Base-by-base conservation (phyloP, 2,329 filamentous ascomycete genomes). In the Sphaerulina vaccinii region DNA sequence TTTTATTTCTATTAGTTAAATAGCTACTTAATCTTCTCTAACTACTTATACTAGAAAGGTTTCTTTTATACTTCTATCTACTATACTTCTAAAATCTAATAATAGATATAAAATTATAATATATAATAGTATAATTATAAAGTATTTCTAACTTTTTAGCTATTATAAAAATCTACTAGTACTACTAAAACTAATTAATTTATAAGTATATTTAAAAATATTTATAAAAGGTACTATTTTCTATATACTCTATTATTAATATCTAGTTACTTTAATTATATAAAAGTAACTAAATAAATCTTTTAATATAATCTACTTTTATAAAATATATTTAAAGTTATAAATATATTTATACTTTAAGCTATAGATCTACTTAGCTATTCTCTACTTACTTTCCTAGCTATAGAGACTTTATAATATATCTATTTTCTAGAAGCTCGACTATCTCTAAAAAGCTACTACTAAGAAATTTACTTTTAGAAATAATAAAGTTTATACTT, bases 101-200 rank as follows among this genome's bases (percentile, higher is more conserved):
- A 10, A 13, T 13, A 11, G 38, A 38, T 29, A 24, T 50, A 7
- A 50, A 40, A 32, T 43, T 38, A 9, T 23, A 42, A n/a, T 35
- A 27, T 6, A 37, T 23, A 19, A 50, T 32, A 16, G n/a, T 16
- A 13, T 32, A 10, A 5, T 23, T 19, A 18, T 50, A 38, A 5
- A 50, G 47, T 29, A 50, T 41, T 19, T 23, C 23, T 15, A 50
- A 21, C 16, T 37, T 37, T 42, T 49, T 13, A 36, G 42, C 27
- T 16, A 46, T 32, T 22, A n/a, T 29, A 46, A 27, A 29, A 15
- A 27, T 46, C 42, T 29, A 46, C 5, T 9, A n/a, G 23, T 27
- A 11, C 23, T 29, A 18, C 19, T 36, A 29, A n/a, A 13, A 32
- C n/a, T 24, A 16, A 11, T 22, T 18, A 36, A 23, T 46, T 18